Conservation (phyloP, 352 stramenopile genomes). For the Globisporangium nagaii region DNA sequence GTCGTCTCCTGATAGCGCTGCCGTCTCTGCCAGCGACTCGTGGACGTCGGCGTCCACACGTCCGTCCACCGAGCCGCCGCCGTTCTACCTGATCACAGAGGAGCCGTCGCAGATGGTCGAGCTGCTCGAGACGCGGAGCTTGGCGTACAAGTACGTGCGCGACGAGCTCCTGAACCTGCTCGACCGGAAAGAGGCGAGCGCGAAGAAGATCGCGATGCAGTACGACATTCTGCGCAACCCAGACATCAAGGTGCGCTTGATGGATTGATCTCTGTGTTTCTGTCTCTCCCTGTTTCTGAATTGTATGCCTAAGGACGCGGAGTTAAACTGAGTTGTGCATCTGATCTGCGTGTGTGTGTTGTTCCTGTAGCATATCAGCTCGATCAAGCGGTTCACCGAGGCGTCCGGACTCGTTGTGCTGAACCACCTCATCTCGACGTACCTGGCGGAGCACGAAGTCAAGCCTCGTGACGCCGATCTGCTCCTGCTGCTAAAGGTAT, state of each 20-base stretch:
- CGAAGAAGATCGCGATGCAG: constrained; percentile 40
- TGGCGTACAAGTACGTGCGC: constrained; percentile 61
- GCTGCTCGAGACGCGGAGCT: constrained; percentile 38
- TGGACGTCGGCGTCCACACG: neutral
- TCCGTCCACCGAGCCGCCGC: neutral
- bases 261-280: neutral
- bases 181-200: constrained; percentile 31
- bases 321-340: no score
- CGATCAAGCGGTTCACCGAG: constrained; percentile 57
- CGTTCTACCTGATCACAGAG: constrained; percentile 50
- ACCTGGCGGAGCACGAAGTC: constrained; percentile 21
- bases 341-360: neutral
- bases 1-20: neutral
- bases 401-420: constrained; percentile 49
- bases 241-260: constrained; percentile 32
- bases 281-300: neutral
- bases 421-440: constrained; percentile 40
- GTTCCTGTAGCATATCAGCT: constrained; percentile 36
- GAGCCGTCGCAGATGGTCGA: constrained; percentile 18
- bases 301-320: no score
- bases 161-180: constrained; percentile 45
- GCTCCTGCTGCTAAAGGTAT: constrained; percentile 8
- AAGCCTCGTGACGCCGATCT: constrained; percentile 9
- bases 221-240: constrained; percentile 55
- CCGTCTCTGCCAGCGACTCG: neutral